Percentiles rank a stretch among this genome's conserved stretches.
These are phyloP conservation scores for Ophiocordyceps robertsii DNA, from an alignment of 2,329 filamentous ascomycete species.

Conservation along the genomic window DNA sequence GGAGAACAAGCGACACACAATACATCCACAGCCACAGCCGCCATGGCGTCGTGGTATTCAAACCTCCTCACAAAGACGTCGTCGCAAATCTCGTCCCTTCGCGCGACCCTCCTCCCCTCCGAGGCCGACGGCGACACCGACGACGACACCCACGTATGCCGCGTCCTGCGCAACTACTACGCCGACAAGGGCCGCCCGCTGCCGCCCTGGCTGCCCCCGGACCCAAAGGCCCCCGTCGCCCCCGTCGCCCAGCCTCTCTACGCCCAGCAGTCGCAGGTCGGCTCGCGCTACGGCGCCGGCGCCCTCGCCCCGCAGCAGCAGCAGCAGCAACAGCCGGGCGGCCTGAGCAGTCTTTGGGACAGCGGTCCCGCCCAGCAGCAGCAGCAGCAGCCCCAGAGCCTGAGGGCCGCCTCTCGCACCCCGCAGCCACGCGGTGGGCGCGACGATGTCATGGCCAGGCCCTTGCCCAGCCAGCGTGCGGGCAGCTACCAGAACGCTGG, in stretches of 20 bases:
- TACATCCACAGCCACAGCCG: constrained; percentile 7
- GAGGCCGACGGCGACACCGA: constrained; percentile 61
- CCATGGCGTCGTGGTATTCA: constrained; percentile 72
- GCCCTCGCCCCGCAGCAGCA: constrained; percentile 19
- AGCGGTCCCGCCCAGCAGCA: constrained; percentile 19
- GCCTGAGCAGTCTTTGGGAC: constrained; percentile 47
- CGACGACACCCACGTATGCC: constrained; percentile 90
- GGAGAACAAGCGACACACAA: neutral
- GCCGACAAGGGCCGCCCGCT: constrained; percentile 70
- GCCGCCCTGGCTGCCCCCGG: constrained; percentile 77
- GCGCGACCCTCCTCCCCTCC: constrained; percentile 54
- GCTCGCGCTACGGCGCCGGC: constrained; percentile 35
- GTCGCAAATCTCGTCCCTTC: constrained; percentile 50
- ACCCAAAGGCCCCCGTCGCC: constrained; percentile 55
- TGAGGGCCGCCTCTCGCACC: constrained; percentile 28
- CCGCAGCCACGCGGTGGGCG: constrained; percentile 14
- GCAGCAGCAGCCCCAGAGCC: constrained; percentile 24
- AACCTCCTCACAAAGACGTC: constrained; percentile 54
- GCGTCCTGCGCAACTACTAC: constrained; percentile 88
- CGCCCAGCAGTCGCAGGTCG: constrained; percentile 32
- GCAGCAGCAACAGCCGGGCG: constrained; percentile 12
- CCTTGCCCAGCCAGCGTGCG: constrained; percentile 57
- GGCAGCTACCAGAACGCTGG: constrained; percentile 56
- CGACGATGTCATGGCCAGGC: constrained; percentile 34
- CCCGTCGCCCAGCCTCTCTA: constrained; percentile 32